These are phyloP conservation scores for Blumeria graminis DNA, from an alignment of 2,329 filamentous ascomycete genomes.

Conservation along the genomic window DNA sequence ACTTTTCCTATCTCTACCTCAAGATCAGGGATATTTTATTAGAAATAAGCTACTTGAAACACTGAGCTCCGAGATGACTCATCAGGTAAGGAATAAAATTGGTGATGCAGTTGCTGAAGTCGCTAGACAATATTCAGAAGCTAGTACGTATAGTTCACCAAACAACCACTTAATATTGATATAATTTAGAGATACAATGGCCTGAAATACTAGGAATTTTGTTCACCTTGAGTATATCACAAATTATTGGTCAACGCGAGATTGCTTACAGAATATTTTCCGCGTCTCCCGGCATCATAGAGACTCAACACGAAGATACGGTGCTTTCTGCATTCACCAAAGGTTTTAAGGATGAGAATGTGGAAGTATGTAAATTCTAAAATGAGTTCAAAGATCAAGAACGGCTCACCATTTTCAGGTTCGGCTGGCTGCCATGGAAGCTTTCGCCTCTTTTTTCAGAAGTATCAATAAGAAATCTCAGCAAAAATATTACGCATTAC, in stretches of 20 bases:
- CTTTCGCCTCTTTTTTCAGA: conserved; percentile 88
- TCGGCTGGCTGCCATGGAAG: conserved; percentile 81
- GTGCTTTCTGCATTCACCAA: conserved; percentile 72
- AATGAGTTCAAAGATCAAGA: background rate
- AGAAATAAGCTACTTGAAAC: conserved; percentile 62
- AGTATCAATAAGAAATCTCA: conserved; percentile 74
- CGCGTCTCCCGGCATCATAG: conserved; percentile 83
- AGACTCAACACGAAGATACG: conserved; percentile 82
- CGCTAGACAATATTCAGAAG: conserved; percentile 82
- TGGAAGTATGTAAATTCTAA: conserved; percentile 30
- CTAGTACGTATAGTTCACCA: conserved; percentile 28
- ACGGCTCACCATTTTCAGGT: conserved; percentile 28
- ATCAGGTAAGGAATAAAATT: conserved; percentile 73
- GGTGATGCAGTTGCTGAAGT: conserved; percentile 94
- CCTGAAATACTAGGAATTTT: conserved; percentile 66
- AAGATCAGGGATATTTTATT: conserved; percentile 53
- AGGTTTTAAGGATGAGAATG: conserved; percentile 74
- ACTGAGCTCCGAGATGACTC: conserved; percentile 46
- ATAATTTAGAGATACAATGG: conserved; percentile 50
- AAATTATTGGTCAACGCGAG: conserved; percentile 64
- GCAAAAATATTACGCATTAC: conserved; percentile 62
- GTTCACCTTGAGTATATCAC: conserved; percentile 75
- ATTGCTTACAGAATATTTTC: conserved; percentile 88
- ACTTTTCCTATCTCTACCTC: conserved; percentile 58
- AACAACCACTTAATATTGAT: conserved; percentile 5